Evolutionary conservation across 208 protist species (phyloP).

Genomic region (Leishmania tarentolae): DNA sequence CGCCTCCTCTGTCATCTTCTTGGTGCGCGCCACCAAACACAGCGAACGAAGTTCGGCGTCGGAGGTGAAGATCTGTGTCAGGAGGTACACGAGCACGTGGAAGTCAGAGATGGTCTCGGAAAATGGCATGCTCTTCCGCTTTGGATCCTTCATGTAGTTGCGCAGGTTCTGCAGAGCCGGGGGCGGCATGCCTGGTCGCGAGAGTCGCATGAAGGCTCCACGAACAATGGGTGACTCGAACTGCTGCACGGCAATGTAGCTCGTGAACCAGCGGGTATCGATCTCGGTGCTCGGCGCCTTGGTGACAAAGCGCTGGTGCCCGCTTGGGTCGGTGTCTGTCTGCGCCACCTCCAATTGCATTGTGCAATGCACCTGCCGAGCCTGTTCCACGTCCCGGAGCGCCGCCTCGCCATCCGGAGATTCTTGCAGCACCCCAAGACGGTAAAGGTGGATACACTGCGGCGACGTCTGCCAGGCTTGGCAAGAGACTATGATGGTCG

Average conservation of each 20-base stretch:
- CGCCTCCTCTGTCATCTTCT: slow-evolving; percentile 43
- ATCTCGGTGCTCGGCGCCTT: slow-evolving; percentile 66
- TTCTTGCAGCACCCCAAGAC: slow-evolving; percentile 69
- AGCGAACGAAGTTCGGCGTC: slow-evolving; percentile 64
- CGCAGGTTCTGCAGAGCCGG: slow-evolving; percentile 72
- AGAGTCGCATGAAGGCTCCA: slow-evolving; percentile 87
- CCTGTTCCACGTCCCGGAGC: slow-evolving; percentile 29
- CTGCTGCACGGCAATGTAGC: slow-evolving; percentile 85
- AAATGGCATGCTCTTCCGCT: slow-evolving; percentile 61
- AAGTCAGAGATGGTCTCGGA: slow-evolving; percentile 87
- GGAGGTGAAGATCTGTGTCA: slow-evolving; percentile 56
- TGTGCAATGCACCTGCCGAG: slow-evolving; percentile 51
- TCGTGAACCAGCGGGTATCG: slow-evolving; percentile 89
- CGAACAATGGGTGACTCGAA: slow-evolving; percentile 77
- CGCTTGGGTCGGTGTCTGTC: slow-evolving; percentile 67
- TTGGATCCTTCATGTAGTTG: slow-evolving; percentile 81
- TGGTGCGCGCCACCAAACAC: slow-evolving; percentile 44
- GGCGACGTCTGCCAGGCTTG: slow-evolving; percentile 89
- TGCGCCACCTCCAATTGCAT: slow-evolving; percentile 80
- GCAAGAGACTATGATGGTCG: slow-evolving; percentile 46
- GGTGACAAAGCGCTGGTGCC: slow-evolving; percentile 61
- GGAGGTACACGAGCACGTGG: slow-evolving; percentile 89
- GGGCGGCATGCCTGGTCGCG: slow-evolving; percentile 77
- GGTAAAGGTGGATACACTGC: slow-evolving; percentile 87
- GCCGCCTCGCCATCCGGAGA: slow-evolving; percentile 22